These are phyloP conservation scores for Ceratocystis alfenasii DNA, from an alignment of 2,329 filamentous ascomycete species.

Conservation along the genomic window DNA sequence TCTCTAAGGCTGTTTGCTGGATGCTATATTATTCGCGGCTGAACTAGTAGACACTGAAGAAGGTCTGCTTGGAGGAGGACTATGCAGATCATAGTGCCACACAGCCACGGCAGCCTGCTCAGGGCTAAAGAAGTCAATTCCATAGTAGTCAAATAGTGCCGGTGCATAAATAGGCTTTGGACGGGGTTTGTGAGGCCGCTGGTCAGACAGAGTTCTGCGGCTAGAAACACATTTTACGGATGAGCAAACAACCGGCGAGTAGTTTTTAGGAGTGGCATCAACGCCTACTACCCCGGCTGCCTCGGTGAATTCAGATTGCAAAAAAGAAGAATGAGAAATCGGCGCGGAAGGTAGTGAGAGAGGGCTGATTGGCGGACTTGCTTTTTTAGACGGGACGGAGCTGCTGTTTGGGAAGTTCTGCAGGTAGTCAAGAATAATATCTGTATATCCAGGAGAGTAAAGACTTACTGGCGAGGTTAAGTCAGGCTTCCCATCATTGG, in stretches of 20 bases:
- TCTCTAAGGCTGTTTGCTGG: no score
- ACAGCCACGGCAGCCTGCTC: conserved; percentile 17
- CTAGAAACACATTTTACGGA: background rate
- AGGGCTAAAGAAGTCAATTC: conserved; percentile 17
- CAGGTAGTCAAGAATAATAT: conserved; percentile 8
- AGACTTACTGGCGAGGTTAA: background rate
- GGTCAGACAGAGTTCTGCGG: background rate
- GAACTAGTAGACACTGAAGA: background rate
- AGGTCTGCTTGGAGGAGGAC: background rate
- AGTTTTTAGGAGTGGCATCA: background rate
- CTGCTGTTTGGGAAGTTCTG: background rate
- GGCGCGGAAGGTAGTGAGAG: background rate
- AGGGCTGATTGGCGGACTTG: background rate
- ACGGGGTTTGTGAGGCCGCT: conserved; percentile 1
- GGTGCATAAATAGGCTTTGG: conserved; percentile 17
- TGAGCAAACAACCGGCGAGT: background rate
- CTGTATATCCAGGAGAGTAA: conserved; percentile 2
- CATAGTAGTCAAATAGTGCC: conserved; percentile 14
- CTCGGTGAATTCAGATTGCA: background rate
- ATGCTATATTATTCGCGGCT: no score
- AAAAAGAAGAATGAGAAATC: background rate
- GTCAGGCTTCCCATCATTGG: background rate
- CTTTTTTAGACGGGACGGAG: background rate
- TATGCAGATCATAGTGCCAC: conserved; percentile 7
- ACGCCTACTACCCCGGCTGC: background rate